Conservation (phyloP, 2,329 filamentous ascomycete species). For the Didymella glomerata region DNA sequence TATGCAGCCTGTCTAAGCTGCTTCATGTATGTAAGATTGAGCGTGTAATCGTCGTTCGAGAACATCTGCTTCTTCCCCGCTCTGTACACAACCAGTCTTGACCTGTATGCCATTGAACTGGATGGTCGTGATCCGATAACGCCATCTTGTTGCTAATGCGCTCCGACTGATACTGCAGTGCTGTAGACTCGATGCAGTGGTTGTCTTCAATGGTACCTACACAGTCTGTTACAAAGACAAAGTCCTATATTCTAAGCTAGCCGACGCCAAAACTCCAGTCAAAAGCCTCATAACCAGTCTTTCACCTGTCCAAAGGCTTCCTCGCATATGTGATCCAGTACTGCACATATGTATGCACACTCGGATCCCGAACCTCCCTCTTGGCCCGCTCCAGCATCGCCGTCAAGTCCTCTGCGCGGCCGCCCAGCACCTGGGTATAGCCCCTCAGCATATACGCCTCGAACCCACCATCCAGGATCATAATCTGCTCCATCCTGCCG, state of each 20-base stretch:
- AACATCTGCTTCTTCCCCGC: not conserved
- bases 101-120: too few relatives aligned
- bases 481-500: not conserved
- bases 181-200: too few relatives aligned
- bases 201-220: too few relatives aligned
- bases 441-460: not conserved
- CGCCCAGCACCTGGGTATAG: not conserved
- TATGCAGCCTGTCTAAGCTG: not conserved
- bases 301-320: slow-evolving; percentile 1
- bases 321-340: slow-evolving; percentile 34
- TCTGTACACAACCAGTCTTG: not conserved
- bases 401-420: not conserved
- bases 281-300: not conserved
- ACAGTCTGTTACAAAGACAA: not conserved
- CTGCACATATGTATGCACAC: slow-evolving; percentile 33
- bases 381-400: not conserved
- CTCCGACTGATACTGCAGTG: too few relatives aligned
- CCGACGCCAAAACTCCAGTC: slow-evolving; percentile 5
- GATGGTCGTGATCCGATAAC: too few relatives aligned
- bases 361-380: slow-evolving; percentile 32
- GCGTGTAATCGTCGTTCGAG: not conserved
- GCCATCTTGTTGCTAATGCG: too few relatives aligned
- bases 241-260: not conserved
- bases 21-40: not conserved
- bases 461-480: not conserved